Evolutionary conservation across 2,329 filamentous ascomycete genomes (phyloP), one percentile per base, ranked within the genome.

Genomic region (Allantophomopsis cytisporea): DNA sequence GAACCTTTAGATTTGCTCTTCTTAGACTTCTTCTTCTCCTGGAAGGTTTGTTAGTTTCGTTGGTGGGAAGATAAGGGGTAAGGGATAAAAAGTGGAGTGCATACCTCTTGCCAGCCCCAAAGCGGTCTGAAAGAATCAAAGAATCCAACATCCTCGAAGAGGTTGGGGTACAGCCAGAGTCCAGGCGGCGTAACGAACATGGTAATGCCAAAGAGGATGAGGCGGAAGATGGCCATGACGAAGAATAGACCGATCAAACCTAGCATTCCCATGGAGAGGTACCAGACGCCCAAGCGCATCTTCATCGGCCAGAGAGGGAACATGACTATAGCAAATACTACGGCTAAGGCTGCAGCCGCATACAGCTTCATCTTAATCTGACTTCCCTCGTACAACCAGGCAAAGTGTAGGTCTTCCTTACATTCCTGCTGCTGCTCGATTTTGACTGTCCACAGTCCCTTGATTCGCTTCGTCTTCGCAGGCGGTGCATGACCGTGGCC

Each of bases 131-230:
- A 98, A 54, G 84, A 93, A 58, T 98, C 91, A 61, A 98, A 82
- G 65, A 98, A 96, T 7, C 89, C 94, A 20, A 98, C 91, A 57
- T 98, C 91, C 60, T 98, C 91, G 67, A 95, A 98, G 15, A 98
- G 66, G 57, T 98, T 98, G 37, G 91, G 91, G 64, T 89, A 98
- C 35, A 98, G 71, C 91, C 91, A 98, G n/a, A 98, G 69, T 52
- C 91, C 91, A 2, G 91, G 91, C 3, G 88, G 67, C 1, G 76
- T 69, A 13, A 72, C 69, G 55, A 96, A 94, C 62, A 94, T 87
- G 16, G 91, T 96, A 57, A 94, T 63, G 57, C 85, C 81, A 67
- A 98, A 98, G 20, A 98, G 69, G 44, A 98, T 94, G 41, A 96
- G 72, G 43, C 91, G 80, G 73, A 98, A 87, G 55, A 98, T 94